Evolutionary conservation across 169 alveolate species (phyloP).

Genomic region (Cardiosporidium cionae): DNA sequence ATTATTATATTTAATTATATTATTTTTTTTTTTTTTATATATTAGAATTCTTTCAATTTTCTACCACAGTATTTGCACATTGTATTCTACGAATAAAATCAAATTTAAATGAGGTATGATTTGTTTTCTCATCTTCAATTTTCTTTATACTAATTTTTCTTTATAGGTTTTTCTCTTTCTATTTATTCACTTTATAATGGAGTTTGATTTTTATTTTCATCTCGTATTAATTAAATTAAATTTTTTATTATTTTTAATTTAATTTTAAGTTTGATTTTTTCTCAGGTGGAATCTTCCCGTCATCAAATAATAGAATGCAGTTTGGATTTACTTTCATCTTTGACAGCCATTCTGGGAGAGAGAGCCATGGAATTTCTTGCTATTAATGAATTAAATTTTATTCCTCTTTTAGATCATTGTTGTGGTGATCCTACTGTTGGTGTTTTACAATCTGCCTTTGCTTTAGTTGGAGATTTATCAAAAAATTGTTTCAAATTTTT

Average conservation of each 20-base stretch:
- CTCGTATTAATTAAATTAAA: neutral
- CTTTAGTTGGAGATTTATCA: slow-evolving; percentile 56
- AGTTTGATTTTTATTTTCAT: no score
- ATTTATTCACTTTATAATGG: no score
- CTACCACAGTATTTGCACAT: no score
- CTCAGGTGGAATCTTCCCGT: neutral
- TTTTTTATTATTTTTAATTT: slow-evolving; percentile 6
- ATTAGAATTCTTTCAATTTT: no score
- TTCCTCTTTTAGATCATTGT: slow-evolving; percentile 25
- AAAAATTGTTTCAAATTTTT: slow-evolving; percentile 34
- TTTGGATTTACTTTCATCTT: slow-evolving; percentile 27
- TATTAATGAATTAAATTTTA: neutral
- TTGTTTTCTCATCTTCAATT: no score
- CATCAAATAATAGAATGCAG: slow-evolving; percentile 13
- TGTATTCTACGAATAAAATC: no score
- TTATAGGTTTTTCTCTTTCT: no score
- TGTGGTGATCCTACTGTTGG: slow-evolving; percentile 24
- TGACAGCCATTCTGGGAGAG: slow-evolving; percentile 27
- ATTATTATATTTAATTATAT: no score
- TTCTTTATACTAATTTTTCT: no score
- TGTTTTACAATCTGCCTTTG: slow-evolving; percentile 52
- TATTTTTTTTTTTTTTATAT: no score
- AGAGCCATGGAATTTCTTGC: slow-evolving; percentile 3
- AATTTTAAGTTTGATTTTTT: no score
- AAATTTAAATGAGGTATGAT: no score